Conservation (phyloP, 2,329 filamentous ascomycete genomes). For the Aureobasidium lini region DNA sequence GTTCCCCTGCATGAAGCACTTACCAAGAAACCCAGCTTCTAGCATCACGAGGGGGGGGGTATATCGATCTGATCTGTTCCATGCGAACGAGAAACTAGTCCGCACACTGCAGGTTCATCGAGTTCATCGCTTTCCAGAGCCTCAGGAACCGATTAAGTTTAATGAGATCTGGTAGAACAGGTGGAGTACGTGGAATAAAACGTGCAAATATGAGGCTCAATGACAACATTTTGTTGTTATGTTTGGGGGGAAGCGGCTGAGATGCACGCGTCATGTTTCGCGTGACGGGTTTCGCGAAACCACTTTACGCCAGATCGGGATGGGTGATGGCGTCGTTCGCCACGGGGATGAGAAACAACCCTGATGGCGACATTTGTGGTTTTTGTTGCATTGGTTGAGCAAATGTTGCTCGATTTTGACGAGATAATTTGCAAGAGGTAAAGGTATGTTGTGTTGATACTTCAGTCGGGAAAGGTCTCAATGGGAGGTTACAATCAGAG, state of each 20-base stretch:
- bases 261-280: not conserved
- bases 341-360: not conserved
- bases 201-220: not conserved
- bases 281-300: not conserved
- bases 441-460: not conserved
- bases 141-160: not conserved
- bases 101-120: not conserved
- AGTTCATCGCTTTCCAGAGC: not conserved
- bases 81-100: not conserved
- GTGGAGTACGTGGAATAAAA: not conserved
- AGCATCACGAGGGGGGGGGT: not conserved
- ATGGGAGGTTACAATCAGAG: not conserved
- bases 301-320: slow-evolving; percentile 5
- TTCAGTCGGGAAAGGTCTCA: too few relatives aligned
- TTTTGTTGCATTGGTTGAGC: too few relatives aligned
- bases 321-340: not conserved
- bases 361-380: not conserved
- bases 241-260: not conserved
- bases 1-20: slow-evolving; percentile 8
- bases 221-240: not conserved
- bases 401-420: not conserved
- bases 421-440: not conserved
- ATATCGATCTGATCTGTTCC: not conserved
- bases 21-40: not conserved
- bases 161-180: not conserved